phyloP scores from a whole-genome alignment of 345 rosid species.

The Bretschneidera sinensis region DNA sequence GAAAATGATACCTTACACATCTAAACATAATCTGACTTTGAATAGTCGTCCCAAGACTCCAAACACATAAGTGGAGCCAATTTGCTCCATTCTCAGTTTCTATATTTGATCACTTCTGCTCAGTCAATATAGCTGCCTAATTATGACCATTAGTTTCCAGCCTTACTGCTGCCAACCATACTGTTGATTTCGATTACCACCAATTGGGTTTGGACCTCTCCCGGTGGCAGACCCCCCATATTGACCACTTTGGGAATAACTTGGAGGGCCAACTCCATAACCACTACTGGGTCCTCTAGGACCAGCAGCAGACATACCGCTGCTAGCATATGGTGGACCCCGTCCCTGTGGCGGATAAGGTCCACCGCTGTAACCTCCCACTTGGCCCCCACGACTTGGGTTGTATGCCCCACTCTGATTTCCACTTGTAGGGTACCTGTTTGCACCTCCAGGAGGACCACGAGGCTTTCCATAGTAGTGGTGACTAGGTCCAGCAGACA shows the following conservation, averaged over 20 bases:
- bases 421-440: conserved; percentile 66
- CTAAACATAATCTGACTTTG: not conserved
- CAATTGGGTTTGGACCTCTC: conserved; percentile 82
- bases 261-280: conserved; percentile 71
- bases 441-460: conserved; percentile 72
- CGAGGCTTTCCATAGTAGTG: conserved; percentile 61
- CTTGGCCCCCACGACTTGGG: conserved; percentile 37
- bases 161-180: conserved; percentile 67
- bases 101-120: not conserved
- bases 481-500: conserved; percentile 70
- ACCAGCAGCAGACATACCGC: conserved; percentile 54
- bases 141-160: not conserved
- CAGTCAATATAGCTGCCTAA: not conserved
- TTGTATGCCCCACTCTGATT: conserved; percentile 50
- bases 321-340: conserved; percentile 62
- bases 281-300: conserved; percentile 64
- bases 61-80: not conserved
- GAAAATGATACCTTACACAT: no score
- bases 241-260: conserved; percentile 69
- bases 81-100: not conserved
- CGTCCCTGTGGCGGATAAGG: conserved; percentile 83
- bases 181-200: conserved; percentile 79
- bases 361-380: conserved; percentile 59
- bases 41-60: not conserved
- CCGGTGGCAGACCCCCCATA: conserved; percentile 71